phyloP scores from a whole-genome alignment of 2,329 filamentous ascomycete species.

The Phialophora expanda region DNA sequence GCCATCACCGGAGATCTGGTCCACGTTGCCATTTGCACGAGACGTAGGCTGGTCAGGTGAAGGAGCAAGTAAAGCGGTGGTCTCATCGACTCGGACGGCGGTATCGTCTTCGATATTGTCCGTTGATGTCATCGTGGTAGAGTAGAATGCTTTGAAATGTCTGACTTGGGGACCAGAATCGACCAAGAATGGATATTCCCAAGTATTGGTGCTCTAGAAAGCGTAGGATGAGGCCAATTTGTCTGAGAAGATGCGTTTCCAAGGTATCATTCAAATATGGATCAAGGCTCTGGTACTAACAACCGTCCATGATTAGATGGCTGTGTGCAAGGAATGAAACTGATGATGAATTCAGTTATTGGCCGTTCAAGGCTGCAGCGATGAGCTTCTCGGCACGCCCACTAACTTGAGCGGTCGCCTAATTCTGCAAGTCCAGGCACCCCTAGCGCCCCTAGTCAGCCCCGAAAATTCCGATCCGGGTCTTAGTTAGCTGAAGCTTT shows the following conservation, averaged over 20 bases:
- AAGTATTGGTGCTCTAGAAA: neutral
- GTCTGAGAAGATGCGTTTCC: neutral
- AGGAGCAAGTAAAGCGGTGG: conserved; percentile 31
- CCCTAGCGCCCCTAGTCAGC: neutral
- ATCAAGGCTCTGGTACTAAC: neutral
- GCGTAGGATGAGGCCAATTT: neutral
- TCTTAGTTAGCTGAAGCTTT: neutral
- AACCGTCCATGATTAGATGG: neutral
- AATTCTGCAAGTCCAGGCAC: too few relatives aligned
- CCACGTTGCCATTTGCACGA: neutral
- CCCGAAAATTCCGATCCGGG: neutral
- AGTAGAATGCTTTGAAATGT: neutral
- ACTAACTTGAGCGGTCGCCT: neutral
- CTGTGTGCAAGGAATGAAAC: neutral
- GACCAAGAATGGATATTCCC: neutral
- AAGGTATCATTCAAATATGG: neutral
- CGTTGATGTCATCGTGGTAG: conserved; percentile 22
- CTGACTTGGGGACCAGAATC: neutral
- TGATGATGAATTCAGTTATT: neutral
- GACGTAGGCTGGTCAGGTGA: conserved; percentile 10
- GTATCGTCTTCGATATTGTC: conserved; percentile 20
- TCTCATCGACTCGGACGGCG: conserved; percentile 30
- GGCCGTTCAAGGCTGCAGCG: neutral
- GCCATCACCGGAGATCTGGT: neutral
- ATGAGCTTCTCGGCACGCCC: neutral